Percentiles rank a stretch among this genome's conserved stretches.
Evolutionary conservation across 176 grass and related monocot genomes (phyloP).

Genomic region (Zea luxurians): DNA sequence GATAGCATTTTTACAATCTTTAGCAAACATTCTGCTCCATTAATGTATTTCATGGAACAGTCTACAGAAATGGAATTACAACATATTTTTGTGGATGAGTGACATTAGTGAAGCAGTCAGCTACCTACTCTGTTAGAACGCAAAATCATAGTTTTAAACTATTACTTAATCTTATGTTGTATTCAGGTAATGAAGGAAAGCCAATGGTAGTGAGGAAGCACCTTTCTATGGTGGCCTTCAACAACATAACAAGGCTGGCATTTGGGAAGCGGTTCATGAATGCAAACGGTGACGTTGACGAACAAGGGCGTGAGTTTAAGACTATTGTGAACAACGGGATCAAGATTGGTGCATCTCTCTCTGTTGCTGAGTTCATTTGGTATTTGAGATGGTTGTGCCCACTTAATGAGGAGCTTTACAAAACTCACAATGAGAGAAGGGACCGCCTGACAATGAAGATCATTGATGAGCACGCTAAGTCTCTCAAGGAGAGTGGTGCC

Average conservation of each 20-base stretch:
- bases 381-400: conserved; percentile 79
- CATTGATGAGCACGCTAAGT: conserved; percentile 70
- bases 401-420: conserved; percentile 72
- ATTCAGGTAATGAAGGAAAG: conserved; percentile 56
- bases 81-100: neutral
- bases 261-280: conserved; percentile 82
- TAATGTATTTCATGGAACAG: neutral
- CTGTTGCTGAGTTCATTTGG: conserved; percentile 65
- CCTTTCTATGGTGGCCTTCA: conserved; percentile 70
- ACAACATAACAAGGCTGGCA: conserved; percentile 86
- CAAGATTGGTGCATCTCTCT: conserved; percentile 80
- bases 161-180: conserved; percentile 2
- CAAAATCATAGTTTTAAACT: neutral
- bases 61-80: neutral
- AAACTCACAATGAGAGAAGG: conserved; percentile 64
- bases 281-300: conserved; percentile 50
- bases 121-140: neutral
- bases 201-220: conserved; percentile 52
- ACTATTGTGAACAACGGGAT: conserved; percentile 65
- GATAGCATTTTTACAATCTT: conserved; percentile 6
- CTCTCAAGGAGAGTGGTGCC: conserved; percentile 58
- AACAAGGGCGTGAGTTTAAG: conserved; percentile 75
- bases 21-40: neutral
- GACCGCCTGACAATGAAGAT: conserved; percentile 74
- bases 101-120: neutral